phyloP scores from a whole-genome alignment of 129 eudicot genomes.

The Mikania micrantha region DNA sequence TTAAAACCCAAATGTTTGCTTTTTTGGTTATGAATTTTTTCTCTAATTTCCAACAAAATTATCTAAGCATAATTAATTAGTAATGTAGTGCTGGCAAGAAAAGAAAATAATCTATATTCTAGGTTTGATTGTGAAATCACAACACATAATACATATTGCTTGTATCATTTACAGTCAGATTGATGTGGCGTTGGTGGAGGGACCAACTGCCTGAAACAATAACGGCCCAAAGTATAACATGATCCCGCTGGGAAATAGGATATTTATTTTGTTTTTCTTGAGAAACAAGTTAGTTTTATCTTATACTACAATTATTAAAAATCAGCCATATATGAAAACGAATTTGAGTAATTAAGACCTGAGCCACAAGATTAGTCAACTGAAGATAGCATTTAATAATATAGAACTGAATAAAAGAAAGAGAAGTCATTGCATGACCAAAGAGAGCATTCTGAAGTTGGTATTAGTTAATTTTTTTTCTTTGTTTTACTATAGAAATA shows the following conservation, averaged over 20 bases:
- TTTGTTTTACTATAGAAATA: not conserved
- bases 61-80: not conserved
- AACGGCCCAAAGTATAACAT: too few species aligned
- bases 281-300: too few species aligned
- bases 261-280: too few species aligned
- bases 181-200: too few species aligned
- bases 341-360: too few species aligned
- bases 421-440: not conserved
- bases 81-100: not conserved
- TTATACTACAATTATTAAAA: not conserved
- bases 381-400: too few species aligned
- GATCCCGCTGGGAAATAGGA: too few species aligned
- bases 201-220: too few species aligned
- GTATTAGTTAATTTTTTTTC: not conserved
- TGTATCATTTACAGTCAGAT: conserved; percentile 7
- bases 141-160: not conserved
- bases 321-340: not conserved
- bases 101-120: conserved; percentile 1
- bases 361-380: too few species aligned
- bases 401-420: not conserved
- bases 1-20: too few species aligned
- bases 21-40: too few species aligned
- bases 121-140: conserved; percentile 11
- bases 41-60: too few species aligned
- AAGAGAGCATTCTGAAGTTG: not conserved